Evolutionary conservation across 208 protist species (phyloP).

Genomic region (Trypanosoma avium): DNA sequence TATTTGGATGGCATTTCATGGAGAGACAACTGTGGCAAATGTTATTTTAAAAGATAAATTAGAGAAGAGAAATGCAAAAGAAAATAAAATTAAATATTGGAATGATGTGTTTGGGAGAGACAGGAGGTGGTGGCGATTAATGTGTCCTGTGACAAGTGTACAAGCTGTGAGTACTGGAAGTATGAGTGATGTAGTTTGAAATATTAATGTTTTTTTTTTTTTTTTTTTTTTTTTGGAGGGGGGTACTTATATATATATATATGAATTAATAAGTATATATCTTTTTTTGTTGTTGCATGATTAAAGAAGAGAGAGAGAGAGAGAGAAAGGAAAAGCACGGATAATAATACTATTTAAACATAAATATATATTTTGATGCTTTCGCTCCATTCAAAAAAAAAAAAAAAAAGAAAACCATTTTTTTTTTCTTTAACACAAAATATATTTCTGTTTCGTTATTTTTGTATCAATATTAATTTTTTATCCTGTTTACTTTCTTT

Average conservation of each 20-base stretch:
- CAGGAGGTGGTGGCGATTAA: conserved; percentile 39
- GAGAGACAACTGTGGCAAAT: conserved; percentile 57
- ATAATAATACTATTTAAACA: no score
- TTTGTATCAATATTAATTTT: no score
- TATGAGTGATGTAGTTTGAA: neutral
- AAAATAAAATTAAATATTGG: conserved; percentile 9
- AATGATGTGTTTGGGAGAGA: conserved; percentile 64
- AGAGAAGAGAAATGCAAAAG: neutral
- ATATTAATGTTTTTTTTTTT: neutral
- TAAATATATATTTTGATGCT: no score
- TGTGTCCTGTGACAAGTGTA: conserved; percentile 1
- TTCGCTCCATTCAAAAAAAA: no score
- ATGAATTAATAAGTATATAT: neutral
- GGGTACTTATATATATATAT: neutral
- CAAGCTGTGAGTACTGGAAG: neutral
- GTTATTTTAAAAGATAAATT: conserved; percentile 22
- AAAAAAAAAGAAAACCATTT: no score
- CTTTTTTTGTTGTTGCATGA: neutral
- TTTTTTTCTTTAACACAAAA: no score
- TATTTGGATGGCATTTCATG: conserved; percentile 43
- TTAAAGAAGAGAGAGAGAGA: neutral
- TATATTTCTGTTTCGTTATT: no score
- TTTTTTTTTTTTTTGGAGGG: neutral
- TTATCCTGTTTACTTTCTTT: no score
- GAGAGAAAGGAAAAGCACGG: no score